These are phyloP conservation scores for Podila epigama DNA, from an alignment of 192 early-diverging fungal genomes.

Conservation along the genomic window DNA sequence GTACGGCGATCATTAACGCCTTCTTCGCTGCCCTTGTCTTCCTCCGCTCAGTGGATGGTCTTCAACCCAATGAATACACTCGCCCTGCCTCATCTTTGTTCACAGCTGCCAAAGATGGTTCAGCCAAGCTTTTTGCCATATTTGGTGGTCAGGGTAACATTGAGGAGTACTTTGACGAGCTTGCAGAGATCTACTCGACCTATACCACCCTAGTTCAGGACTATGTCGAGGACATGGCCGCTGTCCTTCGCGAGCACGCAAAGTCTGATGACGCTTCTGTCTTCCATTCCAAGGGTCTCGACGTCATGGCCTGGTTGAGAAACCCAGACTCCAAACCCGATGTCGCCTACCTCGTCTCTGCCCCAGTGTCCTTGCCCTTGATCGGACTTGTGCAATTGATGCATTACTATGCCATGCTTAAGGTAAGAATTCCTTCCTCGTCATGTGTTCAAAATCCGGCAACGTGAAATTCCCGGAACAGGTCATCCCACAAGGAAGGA, in stretches of 20 bases:
- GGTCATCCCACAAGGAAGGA: too few species aligned
- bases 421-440: conserved; percentile 23
- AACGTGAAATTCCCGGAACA: too few species aligned
- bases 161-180: conserved; percentile 94
- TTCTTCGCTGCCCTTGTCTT: conserved; percentile 80
- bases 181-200: conserved; percentile 79
- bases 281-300: conserved; percentile 79
- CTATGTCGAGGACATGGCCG: conserved; percentile 80
- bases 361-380: conserved; percentile 84
- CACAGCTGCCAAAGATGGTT: conserved; percentile 64
- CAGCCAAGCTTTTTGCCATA: conserved; percentile 78
- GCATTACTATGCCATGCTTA: conserved; percentile 87
- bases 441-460: neutral
- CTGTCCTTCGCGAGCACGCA: conserved; percentile 68
- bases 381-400: conserved; percentile 92
- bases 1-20: conserved; percentile 70
- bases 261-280: conserved; percentile 67
- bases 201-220: conserved; percentile 79
- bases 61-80: conserved; percentile 50
- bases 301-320: conserved; percentile 86
- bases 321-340: conserved; percentile 80
- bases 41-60: conserved; percentile 55
- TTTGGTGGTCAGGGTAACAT: conserved; percentile 98
- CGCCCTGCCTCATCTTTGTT: conserved; percentile 71
- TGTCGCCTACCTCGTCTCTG: conserved; percentile 79